These are phyloP conservation scores for Chrysosphaeria jannelii DNA, from an alignment of 2,329 filamentous ascomycete species.

Conservation along the genomic window DNA sequence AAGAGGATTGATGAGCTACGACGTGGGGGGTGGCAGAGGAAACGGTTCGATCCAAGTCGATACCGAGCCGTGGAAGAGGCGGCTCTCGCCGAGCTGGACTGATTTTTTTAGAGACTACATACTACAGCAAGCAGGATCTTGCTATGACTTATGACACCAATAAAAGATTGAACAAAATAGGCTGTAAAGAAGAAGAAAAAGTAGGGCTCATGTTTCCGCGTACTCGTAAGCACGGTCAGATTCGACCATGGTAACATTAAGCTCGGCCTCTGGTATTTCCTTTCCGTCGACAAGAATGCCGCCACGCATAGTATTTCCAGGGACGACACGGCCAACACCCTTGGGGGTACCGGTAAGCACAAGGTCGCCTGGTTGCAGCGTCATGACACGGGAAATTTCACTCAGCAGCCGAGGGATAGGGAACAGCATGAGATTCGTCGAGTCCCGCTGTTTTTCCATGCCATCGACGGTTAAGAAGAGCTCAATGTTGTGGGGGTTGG, in stretches of 20 bases:
- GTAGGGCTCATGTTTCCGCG: constrained; percentile 34
- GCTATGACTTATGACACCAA: neutral
- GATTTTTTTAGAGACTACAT: too few species aligned
- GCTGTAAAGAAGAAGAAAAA: too few species aligned
- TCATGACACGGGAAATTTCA: constrained; percentile 89
- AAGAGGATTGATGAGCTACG: constrained; percentile 23
- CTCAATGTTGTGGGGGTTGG: constrained; percentile 67
- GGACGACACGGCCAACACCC: constrained; percentile 61
- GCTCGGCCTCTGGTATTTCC: constrained; percentile 57
- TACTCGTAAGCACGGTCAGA: constrained; percentile 51
- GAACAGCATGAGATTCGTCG: constrained; percentile 85
- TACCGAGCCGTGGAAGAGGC: constrained; percentile 22
- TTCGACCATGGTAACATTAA: constrained; percentile 63
- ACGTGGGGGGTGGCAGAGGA: constrained; percentile 22
- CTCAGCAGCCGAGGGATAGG: constrained; percentile 60
- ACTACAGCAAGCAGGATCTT: too few species aligned
- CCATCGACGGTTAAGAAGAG: constrained; percentile 66
- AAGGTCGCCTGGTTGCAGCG: constrained; percentile 69
- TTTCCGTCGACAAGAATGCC: constrained; percentile 52
- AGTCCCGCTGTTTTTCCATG: constrained; percentile 51
- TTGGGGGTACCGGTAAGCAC: constrained; percentile 93
- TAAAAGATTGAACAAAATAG: neutral
- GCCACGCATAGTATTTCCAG: constrained; percentile 66
- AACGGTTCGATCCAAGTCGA: constrained; percentile 20
- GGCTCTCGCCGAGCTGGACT: constrained; percentile 18